phyloP scores from a whole-genome alignment of 305 asterid species.

The Solanum hybrid region DNA sequence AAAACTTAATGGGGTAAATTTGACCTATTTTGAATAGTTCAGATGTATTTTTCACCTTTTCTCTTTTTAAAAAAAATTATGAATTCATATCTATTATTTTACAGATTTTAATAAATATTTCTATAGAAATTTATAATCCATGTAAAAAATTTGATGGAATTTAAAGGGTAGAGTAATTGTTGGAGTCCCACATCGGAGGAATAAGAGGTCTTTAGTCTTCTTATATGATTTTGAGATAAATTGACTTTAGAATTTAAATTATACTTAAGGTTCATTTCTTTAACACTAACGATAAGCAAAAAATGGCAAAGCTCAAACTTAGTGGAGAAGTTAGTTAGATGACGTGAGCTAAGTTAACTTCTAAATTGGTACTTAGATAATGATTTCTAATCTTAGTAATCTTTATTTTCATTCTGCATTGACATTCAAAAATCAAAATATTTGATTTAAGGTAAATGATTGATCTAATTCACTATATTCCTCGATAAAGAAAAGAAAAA shows the following conservation, averaged over 20 bases:
- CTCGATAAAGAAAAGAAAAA: background rate
- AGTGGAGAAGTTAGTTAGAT: background rate
- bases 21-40: background rate
- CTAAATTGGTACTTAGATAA: background rate
- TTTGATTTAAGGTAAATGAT: background rate
- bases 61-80: too few relatives aligned
- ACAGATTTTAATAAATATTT: too few relatives aligned
- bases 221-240: too few relatives aligned
- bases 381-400: background rate
- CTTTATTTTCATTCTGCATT: too few relatives aligned
- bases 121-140: too few relatives aligned
- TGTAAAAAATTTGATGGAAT: background rate
- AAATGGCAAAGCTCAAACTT: background rate
- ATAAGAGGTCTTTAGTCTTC: too few relatives aligned
- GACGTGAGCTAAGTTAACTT: background rate
- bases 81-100: background rate
- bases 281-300: background rate
- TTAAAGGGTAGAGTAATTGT: background rate
- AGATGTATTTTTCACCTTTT: background rate
- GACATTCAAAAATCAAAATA: too few relatives aligned
- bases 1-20: background rate
- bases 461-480: background rate
- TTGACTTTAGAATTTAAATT: too few relatives aligned
- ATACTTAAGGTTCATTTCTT: background rate
- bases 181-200: background rate